phyloP scores from a whole-genome alignment of 106 monocot species.

The Apostasia shenzhenica region DNA sequence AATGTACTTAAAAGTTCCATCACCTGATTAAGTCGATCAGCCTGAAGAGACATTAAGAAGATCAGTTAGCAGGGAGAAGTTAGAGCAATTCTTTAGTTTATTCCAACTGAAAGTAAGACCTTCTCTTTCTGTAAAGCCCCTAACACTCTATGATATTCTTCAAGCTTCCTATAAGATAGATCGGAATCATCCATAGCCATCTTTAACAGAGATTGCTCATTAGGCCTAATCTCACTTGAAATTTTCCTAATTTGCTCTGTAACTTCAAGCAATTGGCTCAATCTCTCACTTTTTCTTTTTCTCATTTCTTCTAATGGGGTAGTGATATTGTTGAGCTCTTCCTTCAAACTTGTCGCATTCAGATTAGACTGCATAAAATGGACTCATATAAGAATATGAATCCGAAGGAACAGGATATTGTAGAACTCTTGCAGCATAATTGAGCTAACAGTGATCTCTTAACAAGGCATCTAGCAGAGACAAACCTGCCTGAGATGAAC shows the following conservation, averaged over 20 bases:
- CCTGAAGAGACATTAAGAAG: conserved; percentile 22
- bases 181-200: conserved; percentile 52
- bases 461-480: neutral
- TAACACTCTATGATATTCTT: conserved; percentile 60
- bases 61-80: neutral
- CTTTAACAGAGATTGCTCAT: conserved; percentile 23
- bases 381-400: neutral
- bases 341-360: conserved; percentile 45
- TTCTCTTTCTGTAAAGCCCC: conserved; percentile 72
- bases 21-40: conserved; percentile 55
- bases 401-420: neutral
- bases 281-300: conserved; percentile 53
- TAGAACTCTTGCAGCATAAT: neutral
- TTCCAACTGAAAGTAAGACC: conserved; percentile 20
- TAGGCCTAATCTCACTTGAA: conserved; percentile 44
- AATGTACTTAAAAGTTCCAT: conserved; percentile 47
- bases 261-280: conserved; percentile 52
- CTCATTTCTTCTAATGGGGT: conserved; percentile 71
- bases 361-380: conserved; percentile 36
- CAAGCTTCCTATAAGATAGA: conserved; percentile 58
- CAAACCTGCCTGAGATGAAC: conserved; percentile 33
- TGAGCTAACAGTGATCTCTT: neutral
- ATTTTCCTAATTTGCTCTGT: conserved; percentile 55
- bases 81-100: neutral
- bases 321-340: conserved; percentile 43